Conservation (phyloP, 2,329 filamentous ascomycete genomes). For the Penicillium sp. region DNA sequence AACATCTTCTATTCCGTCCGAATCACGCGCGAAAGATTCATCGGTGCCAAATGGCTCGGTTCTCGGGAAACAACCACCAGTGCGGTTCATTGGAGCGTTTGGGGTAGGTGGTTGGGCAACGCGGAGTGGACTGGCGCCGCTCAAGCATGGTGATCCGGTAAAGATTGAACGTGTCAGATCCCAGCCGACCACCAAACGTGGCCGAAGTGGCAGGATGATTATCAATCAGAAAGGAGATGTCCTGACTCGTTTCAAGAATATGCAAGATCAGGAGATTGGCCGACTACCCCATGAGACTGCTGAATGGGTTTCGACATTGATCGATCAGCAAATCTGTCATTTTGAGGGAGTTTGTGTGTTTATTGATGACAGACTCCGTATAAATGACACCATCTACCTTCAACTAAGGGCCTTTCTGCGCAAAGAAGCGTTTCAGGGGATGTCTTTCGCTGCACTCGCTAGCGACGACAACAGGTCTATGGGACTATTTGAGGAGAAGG, state of each 20-base stretch:
- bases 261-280: constrained; percentile 73
- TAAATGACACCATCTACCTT: constrained; percentile 90
- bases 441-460: constrained; percentile 45
- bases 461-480: constrained; percentile 64
- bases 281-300: constrained; percentile 80
- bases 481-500: constrained; percentile 74
- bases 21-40: not conserved
- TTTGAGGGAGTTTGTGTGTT: constrained; percentile 88
- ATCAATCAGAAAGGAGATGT: constrained; percentile 68
- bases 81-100: constrained; percentile 82
- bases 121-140: constrained; percentile 65
- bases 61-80: constrained; percentile 40
- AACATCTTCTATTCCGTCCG: not conserved
- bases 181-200: constrained; percentile 50
- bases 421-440: constrained; percentile 64
- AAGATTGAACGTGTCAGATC: constrained; percentile 80
- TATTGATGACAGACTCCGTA: constrained; percentile 73
- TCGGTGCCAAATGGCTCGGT: constrained; percentile 11
- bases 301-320: constrained; percentile 82
- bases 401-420: constrained; percentile 76
- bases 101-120: constrained; percentile 91
- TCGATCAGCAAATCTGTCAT: constrained; percentile 81
- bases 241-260: constrained; percentile 83
- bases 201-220: constrained; percentile 42
- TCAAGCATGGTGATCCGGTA: constrained; percentile 77